Percentiles rank a stretch among this genome's conserved stretches.
phyloP scores from a whole-genome alignment of 352 stramenopile species.

The Phytopythium vexans region DNA sequence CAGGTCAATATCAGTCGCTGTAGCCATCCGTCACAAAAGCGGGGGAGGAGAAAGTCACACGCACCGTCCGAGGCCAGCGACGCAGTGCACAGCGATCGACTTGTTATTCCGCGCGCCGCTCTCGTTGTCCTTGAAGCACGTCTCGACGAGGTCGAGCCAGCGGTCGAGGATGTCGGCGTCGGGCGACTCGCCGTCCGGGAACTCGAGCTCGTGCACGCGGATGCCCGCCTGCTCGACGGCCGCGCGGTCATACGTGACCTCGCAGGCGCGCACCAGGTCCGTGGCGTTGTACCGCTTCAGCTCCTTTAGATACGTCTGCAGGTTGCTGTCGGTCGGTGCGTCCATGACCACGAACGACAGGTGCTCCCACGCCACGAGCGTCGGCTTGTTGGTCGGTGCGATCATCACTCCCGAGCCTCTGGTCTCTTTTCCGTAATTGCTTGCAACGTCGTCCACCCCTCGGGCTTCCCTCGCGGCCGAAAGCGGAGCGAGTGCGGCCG shows the following conservation, averaged over 20 bases:
- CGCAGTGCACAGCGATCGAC: slow-evolving; percentile 97
- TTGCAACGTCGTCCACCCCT: slow-evolving; percentile 4
- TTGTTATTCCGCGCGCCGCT: slow-evolving; percentile 63
- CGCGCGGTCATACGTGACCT: slow-evolving; percentile 91
- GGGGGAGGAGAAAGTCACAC: slow-evolving; percentile 9
- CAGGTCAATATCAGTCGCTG: slow-evolving; percentile 6
- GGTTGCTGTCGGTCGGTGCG: slow-evolving; percentile 93
- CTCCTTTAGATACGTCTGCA: slow-evolving; percentile 97
- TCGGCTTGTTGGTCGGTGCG: slow-evolving; percentile 82
- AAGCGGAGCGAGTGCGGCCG: slow-evolving; percentile 3
- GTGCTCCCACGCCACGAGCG: slow-evolving; percentile 84
- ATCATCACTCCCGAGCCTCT: slow-evolving; percentile 52
- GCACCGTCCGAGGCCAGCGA: slow-evolving; percentile 94
- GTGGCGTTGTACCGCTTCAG: slow-evolving; percentile 95
- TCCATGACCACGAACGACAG: slow-evolving; percentile 99
- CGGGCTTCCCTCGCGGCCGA: slow-evolving; percentile 18
- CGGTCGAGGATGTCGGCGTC: slow-evolving; percentile 90
- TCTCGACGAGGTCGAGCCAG: slow-evolving; percentile 95
- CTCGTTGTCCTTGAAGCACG: slow-evolving; percentile 90
- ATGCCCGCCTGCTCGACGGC: slow-evolving; percentile 94
- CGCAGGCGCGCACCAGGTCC: slow-evolving; percentile 94
- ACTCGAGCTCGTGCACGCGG: slow-evolving; percentile 93
- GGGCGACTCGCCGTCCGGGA: slow-evolving; percentile 94
- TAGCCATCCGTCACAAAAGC: not conserved
- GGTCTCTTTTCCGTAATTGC: not conserved